Conservation (phyloP, 129 eudicot genomes). For the Artemisia annua region DNA sequence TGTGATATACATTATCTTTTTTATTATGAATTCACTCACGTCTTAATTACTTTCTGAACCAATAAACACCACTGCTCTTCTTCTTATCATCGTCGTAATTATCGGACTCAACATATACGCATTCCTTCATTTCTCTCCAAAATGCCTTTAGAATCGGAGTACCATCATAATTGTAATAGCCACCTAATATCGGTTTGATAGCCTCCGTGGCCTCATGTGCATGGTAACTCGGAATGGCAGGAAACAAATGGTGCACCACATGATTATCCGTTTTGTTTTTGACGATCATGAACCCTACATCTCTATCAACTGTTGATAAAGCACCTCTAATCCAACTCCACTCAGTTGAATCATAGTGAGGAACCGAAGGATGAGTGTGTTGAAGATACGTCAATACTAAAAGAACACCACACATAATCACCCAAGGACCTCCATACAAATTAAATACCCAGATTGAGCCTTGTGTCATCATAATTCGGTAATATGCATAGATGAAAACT, state of each 20-base stretch:
- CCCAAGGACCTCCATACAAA: slow-evolving; percentile 19
- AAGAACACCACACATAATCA: slow-evolving; percentile 7
- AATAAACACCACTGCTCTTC: slow-evolving; percentile 26
- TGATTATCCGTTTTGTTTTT: slow-evolving; percentile 26
- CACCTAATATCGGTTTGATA: slow-evolving; percentile 31
- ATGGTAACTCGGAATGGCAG: slow-evolving; percentile 35
- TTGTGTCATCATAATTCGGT: slow-evolving; percentile 5
- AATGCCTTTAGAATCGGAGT: slow-evolving; percentile 25
- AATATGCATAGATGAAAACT: slow-evolving; percentile 10
- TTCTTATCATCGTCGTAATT: slow-evolving; percentile 3
- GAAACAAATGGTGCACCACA: slow-evolving; percentile 35
- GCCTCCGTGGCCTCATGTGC: slow-evolving; percentile 28
- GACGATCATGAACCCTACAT: slow-evolving; percentile 27
- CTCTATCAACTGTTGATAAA: slow-evolving; percentile 29
- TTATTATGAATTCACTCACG: too few species aligned
- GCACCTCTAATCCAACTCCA: slow-evolving; percentile 28
- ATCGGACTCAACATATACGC: slow-evolving; percentile 27
- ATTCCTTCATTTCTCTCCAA: slow-evolving; percentile 41
- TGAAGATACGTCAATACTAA: slow-evolving; percentile 27
- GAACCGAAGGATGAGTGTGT: slow-evolving; percentile 31
- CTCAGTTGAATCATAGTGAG: slow-evolving; percentile 24
- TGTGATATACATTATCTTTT: too few species aligned
- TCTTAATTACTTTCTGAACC: slow-evolving; percentile 7
- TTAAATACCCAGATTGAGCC: slow-evolving; percentile 20
- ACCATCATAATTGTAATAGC: too few species aligned